Evolutionary conservation across 1,139 yeast genomes (phyloP).

Genomic region (Zygoascus sp.): DNA sequence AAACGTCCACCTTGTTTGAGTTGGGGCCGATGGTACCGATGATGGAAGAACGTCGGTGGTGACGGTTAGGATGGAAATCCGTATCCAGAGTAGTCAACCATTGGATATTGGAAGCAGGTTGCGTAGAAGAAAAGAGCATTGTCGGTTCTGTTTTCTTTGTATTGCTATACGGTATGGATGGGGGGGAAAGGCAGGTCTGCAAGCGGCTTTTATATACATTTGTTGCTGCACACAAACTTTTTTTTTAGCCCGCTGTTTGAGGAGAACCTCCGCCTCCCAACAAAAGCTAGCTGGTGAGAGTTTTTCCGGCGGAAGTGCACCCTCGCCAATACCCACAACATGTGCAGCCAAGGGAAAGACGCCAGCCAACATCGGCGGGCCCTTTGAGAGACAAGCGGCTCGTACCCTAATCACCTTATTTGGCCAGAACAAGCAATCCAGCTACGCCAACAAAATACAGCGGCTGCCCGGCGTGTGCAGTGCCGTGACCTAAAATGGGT

Average conservation of each 20-base stretch:
- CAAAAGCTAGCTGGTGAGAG: neutral
- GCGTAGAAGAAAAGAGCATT: constrained; percentile 31
- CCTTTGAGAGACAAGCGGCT: no score
- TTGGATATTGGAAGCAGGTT: constrained; percentile 42
- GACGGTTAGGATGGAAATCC: constrained; percentile 72
- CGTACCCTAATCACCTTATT: no score
- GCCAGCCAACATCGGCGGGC: no score
- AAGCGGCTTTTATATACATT: neutral
- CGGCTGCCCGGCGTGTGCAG: no score
- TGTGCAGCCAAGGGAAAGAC: no score
- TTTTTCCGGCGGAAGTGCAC: neutral
- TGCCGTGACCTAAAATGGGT: no score
- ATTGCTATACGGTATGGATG: neutral
- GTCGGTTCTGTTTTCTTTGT: neutral
- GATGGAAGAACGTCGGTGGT: constrained; percentile 90
- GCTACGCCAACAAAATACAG: no score
- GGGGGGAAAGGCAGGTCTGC: neutral
- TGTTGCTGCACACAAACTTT: constrained; percentile 2
- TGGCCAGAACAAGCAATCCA: no score
- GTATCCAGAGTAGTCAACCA: constrained; percentile 88
- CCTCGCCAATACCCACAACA: neutral
- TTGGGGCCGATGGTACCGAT: constrained; percentile 98
- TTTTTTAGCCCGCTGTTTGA: neutral
- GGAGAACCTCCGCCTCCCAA: neutral
- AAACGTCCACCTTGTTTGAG: constrained; percentile 82